phyloP scores from a whole-genome alignment of 208 protist species.

The Crithidia brevicula region DNA sequence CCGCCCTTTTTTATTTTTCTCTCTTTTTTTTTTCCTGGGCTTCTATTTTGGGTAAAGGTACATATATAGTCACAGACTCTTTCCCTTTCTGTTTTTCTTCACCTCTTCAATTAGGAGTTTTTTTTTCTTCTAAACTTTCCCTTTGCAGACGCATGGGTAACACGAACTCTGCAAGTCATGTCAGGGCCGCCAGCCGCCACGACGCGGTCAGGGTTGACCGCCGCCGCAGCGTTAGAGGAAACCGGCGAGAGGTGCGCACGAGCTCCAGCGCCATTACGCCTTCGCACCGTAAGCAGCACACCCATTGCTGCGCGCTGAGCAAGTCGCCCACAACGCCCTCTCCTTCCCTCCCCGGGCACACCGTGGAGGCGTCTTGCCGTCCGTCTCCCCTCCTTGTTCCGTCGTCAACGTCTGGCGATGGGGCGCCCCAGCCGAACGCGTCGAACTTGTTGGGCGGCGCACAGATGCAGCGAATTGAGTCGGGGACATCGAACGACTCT shows the following conservation, averaged over 20 bases:
- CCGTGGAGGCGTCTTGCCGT: not conserved
- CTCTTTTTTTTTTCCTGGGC: not conserved
- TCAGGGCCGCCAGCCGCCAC: not conserved
- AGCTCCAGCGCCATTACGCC: not conserved
- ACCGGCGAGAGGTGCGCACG: not conserved
- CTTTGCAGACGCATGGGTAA: no score
- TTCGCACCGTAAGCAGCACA: not conserved
- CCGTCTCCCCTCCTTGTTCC: not conserved
- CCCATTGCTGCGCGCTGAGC: not conserved
- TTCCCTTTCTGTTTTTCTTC: not conserved
- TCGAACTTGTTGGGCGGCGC: not conserved
- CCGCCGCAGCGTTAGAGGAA: not conserved
- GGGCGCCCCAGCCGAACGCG: not conserved
- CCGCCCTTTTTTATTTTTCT: not conserved
- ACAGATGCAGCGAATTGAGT: not conserved
- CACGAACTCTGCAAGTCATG: not conserved
- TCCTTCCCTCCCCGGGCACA: not conserved
- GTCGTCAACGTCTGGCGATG: not conserved
- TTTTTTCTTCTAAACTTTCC: no score
- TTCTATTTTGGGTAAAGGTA: not conserved
- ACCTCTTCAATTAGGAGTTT: no score
- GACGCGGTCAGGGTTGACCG: not conserved
- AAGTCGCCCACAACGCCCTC: not conserved
- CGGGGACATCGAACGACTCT: constrained; percentile 2
- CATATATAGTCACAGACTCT: constrained; percentile 4